Percentiles rank a stretch among this genome's conserved stretches.
Evolutionary conservation across 2,329 filamentous ascomycete genomes (phyloP).

Genomic region (Xylariaceae sp.): DNA sequence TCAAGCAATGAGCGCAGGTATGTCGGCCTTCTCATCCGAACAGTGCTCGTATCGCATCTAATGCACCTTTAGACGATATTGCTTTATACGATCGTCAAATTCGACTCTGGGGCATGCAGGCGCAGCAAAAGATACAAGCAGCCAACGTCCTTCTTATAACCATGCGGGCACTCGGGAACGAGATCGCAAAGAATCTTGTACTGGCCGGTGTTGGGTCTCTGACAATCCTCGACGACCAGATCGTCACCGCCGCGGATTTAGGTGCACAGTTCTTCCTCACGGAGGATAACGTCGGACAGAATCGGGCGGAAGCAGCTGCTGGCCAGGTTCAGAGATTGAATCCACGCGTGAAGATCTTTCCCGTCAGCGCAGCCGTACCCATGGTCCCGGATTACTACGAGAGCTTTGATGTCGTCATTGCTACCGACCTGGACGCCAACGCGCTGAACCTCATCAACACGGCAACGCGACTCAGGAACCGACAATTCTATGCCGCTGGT

Average conservation of each 20-base stretch:
- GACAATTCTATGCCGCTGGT: conserved; percentile 84
- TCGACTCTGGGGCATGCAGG: conserved; percentile 92
- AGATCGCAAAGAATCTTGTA: conserved; percentile 96
- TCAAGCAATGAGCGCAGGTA: conserved; percentile 35
- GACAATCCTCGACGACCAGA: conserved; percentile 77
- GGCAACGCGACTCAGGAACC: conserved; percentile 71
- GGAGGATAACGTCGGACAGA: conserved; percentile 67
- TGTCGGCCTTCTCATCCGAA: conserved; percentile 3
- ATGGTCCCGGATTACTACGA: conserved; percentile 68
- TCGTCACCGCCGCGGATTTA: conserved; percentile 74
- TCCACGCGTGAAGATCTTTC: conserved; percentile 73
- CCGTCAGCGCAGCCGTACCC: conserved; percentile 65
- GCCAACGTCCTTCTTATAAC: conserved; percentile 88
- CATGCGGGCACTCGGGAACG: conserved; percentile 82
- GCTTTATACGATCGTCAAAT: conserved; percentile 97
- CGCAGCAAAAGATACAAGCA: conserved; percentile 85
- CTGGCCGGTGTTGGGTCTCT: conserved; percentile 88
- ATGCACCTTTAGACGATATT: conserved; percentile 69
- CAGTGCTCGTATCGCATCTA: conserved; percentile 7
- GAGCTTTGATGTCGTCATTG: conserved; percentile 80
- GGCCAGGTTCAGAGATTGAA: conserved; percentile 82
- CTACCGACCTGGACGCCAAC: conserved; percentile 77
- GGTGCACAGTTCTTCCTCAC: conserved; percentile 79
- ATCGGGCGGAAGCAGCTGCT: conserved; percentile 77
- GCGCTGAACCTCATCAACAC: conserved; percentile 79